These are phyloP conservation scores for Cladorrhinum sp. DNA, from an alignment of 2,329 filamentous ascomycete species.

Conservation along the genomic window DNA sequence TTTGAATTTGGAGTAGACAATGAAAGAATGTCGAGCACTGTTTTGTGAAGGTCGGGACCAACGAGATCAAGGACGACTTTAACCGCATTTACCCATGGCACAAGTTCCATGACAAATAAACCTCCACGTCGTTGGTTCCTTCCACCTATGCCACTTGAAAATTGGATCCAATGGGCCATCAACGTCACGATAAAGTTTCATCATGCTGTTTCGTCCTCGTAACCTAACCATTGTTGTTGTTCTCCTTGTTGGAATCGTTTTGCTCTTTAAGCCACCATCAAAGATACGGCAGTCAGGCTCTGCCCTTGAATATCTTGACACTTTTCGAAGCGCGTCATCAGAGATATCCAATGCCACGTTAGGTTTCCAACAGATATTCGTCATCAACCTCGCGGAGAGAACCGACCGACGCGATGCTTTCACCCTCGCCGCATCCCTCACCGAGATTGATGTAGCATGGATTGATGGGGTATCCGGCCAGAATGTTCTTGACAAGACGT, in stretches of 20 bases:
- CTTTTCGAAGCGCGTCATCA: neutral
- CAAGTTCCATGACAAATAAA: neutral
- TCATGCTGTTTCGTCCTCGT: constrained; percentile 17
- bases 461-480: constrained; percentile 43
- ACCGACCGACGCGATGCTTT: constrained; percentile 52
- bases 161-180: neutral
- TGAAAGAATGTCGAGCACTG: too few species aligned
- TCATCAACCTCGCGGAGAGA: constrained; percentile 49
- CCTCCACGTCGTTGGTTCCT: constrained; percentile 8
- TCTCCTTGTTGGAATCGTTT: constrained; percentile 3
- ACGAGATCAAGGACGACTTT: neutral
- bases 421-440: constrained; percentile 45
- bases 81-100: constrained; percentile 15
- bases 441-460: constrained; percentile 43
- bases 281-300: neutral
- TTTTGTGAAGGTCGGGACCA: too few species aligned
- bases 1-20: too few species aligned
- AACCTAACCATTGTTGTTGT: neutral
- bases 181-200: constrained; percentile 2
- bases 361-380: constrained; percentile 50
- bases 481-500: constrained; percentile 37
- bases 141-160: neutral
- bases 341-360: constrained; percentile 20
- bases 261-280: constrained; percentile 5
- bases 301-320: constrained; percentile 5